These are phyloP conservation scores for Endotrypanum monterogeii DNA, from an alignment of 208 protist genomes.

Conservation along the genomic window DNA sequence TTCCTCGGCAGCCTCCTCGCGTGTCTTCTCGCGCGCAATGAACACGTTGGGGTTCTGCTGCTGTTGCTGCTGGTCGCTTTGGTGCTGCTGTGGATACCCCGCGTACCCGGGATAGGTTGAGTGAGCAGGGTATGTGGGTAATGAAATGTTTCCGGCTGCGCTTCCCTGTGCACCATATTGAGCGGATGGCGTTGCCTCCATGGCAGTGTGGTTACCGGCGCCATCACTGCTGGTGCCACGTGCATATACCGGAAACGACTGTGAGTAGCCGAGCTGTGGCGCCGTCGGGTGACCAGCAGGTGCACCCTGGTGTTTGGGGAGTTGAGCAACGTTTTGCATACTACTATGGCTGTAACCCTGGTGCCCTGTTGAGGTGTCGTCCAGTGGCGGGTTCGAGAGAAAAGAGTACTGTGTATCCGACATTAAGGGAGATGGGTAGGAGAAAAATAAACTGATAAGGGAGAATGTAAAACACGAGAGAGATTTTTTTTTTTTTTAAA, in stretches of 20 bases:
- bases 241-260: constrained; percentile 2
- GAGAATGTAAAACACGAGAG: neutral
- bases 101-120: constrained; percentile 14
- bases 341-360: neutral
- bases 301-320: neutral
- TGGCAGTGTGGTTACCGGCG: neutral
- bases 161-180: neutral
- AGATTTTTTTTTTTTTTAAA: neutral
- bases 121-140: constrained; percentile 4
- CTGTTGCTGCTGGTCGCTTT: neutral
- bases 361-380: neutral
- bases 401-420: neutral
- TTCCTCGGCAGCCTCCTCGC: constrained; percentile 51
- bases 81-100: neutral
- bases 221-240: neutral
- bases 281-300: neutral
- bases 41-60: constrained; percentile 9
- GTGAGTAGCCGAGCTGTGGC: constrained; percentile 14
- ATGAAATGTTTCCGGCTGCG: neutral
- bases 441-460: neutral
- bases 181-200: neutral
- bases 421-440: neutral
- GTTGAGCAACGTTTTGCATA: neutral
- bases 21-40: constrained; percentile 24
- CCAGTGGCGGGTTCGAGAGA: neutral